These are phyloP conservation scores for Striga asiatica DNA, from an alignment of 257 asterid genomes.

Conservation along the genomic window DNA sequence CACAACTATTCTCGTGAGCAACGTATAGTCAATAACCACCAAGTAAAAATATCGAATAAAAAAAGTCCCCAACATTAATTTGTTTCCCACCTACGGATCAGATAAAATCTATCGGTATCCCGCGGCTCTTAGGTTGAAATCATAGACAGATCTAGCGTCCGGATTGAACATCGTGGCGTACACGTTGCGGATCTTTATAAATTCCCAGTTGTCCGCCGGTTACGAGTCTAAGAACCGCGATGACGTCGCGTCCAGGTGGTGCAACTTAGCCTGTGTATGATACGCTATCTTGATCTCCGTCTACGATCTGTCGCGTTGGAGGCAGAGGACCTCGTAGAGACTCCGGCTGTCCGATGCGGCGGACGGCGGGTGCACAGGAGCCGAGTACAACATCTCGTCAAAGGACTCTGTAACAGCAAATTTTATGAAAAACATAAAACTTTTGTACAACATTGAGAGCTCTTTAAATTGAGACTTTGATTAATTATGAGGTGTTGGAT, in stretches of 20 bases:
- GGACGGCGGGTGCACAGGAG: too few relatives aligned
- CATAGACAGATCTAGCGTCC: conserved; percentile 53
- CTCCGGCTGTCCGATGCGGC: conserved; percentile 17
- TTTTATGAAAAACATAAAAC: too few relatives aligned
- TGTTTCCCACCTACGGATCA: conserved; percentile 74
- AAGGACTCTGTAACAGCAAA: too few relatives aligned
- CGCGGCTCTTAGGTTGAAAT: conserved; percentile 25
- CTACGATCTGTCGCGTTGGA: conserved; percentile 40
- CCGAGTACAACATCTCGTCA: too few relatives aligned
- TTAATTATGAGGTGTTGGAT: too few relatives aligned
- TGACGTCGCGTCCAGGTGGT: conserved; percentile 67
- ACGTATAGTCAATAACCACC: background rate
- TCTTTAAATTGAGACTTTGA: too few relatives aligned
- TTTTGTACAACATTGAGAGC: too few relatives aligned
- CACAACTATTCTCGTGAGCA: background rate
- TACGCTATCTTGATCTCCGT: conserved; percentile 74
- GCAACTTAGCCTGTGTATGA: conserved; percentile 61
- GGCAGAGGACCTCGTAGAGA: conserved; percentile 53
- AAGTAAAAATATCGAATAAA: background rate
- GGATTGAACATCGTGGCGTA: conserved; percentile 80
- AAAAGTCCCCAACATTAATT: conserved; percentile 32
- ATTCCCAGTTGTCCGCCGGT: conserved; percentile 38
- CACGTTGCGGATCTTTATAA: conserved; percentile 57
- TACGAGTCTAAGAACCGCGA: conserved; percentile 29
- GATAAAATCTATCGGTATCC: conserved; percentile 13